phyloP scores from a whole-genome alignment of 2,329 filamentous ascomycete species.

The Venturia carpophila region DNA sequence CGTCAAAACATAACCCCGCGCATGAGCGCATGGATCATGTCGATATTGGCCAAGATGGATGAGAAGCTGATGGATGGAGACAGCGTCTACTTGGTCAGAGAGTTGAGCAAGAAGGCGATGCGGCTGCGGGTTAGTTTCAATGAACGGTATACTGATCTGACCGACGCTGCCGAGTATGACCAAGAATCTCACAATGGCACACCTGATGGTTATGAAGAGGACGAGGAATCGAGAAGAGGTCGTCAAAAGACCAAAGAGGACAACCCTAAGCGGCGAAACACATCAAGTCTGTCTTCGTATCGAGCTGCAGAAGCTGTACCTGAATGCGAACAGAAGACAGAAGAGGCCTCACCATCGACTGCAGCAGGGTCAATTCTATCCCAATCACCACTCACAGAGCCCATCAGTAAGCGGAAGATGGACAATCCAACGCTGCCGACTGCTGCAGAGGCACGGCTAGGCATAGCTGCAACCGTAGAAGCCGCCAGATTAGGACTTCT shows the following conservation, averaged over 20 bases:
- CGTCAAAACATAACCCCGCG: slow-evolving; percentile 52
- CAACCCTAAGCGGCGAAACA: background rate
- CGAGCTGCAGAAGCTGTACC: background rate
- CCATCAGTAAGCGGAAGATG: background rate
- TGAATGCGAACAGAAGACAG: background rate
- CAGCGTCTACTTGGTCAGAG: slow-evolving; percentile 68
- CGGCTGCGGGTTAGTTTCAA: slow-evolving; percentile 50
- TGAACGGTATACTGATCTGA: slow-evolving; percentile 41
- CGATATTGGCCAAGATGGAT: slow-evolving; percentile 66
- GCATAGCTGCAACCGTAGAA: background rate
- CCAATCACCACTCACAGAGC: background rate
- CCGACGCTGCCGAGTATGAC: slow-evolving; percentile 29
- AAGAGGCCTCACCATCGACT: background rate
- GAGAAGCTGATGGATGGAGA: slow-evolving; percentile 66
- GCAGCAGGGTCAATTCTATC: background rate
- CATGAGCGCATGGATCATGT: slow-evolving; percentile 79
- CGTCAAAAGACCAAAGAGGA: slow-evolving; percentile 26
- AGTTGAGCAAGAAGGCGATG: slow-evolving; percentile 70
- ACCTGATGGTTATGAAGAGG: background rate
- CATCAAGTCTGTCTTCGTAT: background rate
- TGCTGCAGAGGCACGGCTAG: background rate
- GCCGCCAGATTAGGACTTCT: background rate
- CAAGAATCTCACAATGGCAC: slow-evolving; percentile 34
- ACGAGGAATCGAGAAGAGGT: slow-evolving; percentile 22
- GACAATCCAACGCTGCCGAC: background rate